Evolutionary conservation across 805 yeast species (phyloP).

Genomic region (Hanseniaspora nectarophila): DNA sequence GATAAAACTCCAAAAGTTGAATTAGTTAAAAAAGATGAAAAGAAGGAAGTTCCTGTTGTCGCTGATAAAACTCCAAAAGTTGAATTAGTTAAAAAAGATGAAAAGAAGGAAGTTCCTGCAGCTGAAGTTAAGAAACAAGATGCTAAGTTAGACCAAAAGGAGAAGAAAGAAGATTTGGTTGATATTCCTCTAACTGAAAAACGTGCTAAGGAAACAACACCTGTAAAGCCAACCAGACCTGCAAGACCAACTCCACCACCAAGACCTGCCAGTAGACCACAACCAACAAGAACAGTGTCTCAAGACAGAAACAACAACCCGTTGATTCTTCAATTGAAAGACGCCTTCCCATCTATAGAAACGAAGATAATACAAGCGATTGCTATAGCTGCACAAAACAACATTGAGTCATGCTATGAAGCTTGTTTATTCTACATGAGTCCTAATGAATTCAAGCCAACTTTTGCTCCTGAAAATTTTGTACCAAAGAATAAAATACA

Average conservation of each 20-base stretch:
- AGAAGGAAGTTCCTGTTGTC: too few species aligned
- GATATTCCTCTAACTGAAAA: constrained; percentile 4
- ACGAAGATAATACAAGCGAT: constrained; percentile 62
- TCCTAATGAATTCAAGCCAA: constrained; percentile 30
- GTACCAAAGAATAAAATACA: not conserved
- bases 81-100: not conserved
- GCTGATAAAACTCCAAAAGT: too few species aligned
- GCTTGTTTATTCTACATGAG: constrained; percentile 74
- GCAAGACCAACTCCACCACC: constrained; percentile 20
- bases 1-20: not conserved
- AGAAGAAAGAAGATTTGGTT: not conserved
- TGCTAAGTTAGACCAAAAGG: not conserved
- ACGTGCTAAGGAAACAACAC: not conserved
- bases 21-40: not conserved
- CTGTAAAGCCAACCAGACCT: constrained; percentile 2
- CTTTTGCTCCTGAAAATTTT: constrained; percentile 22
- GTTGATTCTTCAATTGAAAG: constrained; percentile 44
- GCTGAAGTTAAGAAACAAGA: not conserved
- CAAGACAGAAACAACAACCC: constrained; percentile 20
- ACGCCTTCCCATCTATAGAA: constrained; percentile 77
- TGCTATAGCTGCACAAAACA: constrained; percentile 73
- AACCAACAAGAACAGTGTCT: constrained; percentile 1
- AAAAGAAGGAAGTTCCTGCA: not conserved
- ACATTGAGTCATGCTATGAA: constrained; percentile 74
- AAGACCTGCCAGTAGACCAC: constrained; percentile 18